These are phyloP conservation scores for Rutstroemia sp. DNA, from an alignment of 2,329 filamentous ascomycete genomes.

Conservation along the genomic window DNA sequence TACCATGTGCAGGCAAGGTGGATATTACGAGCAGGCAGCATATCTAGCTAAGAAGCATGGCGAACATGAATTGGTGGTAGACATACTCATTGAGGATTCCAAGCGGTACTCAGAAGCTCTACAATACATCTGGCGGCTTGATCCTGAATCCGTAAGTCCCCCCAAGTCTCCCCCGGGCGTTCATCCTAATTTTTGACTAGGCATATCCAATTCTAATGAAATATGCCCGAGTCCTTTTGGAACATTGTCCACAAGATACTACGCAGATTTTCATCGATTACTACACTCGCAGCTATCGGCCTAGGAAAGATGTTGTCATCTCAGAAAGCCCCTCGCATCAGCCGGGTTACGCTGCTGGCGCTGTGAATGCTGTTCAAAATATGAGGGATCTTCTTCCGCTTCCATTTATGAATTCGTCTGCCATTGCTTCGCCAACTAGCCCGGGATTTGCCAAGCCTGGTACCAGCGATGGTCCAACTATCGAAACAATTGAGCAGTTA, in stretches of 20 bases:
- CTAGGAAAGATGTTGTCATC: conserved; percentile 52
- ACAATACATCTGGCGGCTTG: conserved; percentile 83
- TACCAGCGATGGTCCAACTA: conserved; percentile 44
- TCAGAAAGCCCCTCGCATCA: conserved; percentile 14
- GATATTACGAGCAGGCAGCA: conserved; percentile 93
- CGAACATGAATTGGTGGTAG: conserved; percentile 88
- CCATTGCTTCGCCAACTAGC: conserved; percentile 45
- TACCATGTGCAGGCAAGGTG: conserved; percentile 92
- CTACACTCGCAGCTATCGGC: conserved; percentile 78
- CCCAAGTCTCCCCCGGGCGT: not conserved
- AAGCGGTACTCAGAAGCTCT: conserved; percentile 84
- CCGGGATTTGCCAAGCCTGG: conserved; percentile 44
- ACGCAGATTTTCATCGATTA: conserved; percentile 91
- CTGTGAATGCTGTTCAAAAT: conserved; percentile 76
- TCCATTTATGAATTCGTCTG: conserved; percentile 70
- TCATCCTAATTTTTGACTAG: conserved; percentile 33
- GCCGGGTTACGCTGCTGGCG: conserved; percentile 34
- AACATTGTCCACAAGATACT: conserved; percentile 74
- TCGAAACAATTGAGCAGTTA: conserved; percentile 36
- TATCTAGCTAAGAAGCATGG: conserved; percentile 92
- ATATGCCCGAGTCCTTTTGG: conserved; percentile 83
- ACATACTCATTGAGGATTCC: conserved; percentile 92
- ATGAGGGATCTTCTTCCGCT: conserved; percentile 76
- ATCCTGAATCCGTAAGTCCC: conserved; percentile 61
- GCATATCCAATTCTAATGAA: conserved; percentile 89